Percentiles rank a stretch among this genome's conserved stretches.
These are phyloP conservation scores for Cercis canadensis DNA, from an alignment of 306 rosid species.

Conservation along the genomic window DNA sequence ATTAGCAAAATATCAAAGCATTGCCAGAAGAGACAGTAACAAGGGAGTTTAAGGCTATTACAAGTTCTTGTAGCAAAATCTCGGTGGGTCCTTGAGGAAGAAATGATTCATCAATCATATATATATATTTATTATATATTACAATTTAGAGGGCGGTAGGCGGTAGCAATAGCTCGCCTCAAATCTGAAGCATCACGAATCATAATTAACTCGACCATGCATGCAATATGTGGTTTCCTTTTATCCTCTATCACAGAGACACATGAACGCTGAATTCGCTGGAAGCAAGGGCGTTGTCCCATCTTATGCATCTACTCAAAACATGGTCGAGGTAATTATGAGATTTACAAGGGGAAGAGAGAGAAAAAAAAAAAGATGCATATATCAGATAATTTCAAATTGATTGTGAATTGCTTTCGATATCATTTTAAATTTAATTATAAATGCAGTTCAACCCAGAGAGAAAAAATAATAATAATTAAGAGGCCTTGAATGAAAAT, in stretches of 20 bases:
- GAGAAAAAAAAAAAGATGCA: too few species aligned
- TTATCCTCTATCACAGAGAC: neutral
- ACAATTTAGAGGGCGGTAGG: neutral
- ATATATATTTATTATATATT: neutral
- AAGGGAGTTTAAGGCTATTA: neutral
- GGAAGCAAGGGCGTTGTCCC: slow-evolving; percentile 5
- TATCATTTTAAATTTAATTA: slow-evolving; percentile 1
- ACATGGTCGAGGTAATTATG: too few species aligned
- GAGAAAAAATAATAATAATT: too few species aligned
- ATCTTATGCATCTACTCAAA: neutral
- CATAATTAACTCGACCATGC: neutral
- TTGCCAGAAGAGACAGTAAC: slow-evolving; percentile 17
- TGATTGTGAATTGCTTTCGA: neutral
- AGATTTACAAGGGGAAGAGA: too few species aligned
- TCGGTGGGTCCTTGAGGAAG: neutral
- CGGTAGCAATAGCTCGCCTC: too few species aligned
- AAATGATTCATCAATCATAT: neutral
- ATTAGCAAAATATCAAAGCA: slow-evolving; percentile 27
- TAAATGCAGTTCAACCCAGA: neutral
- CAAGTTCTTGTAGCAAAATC: slow-evolving; percentile 5
- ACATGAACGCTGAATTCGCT: neutral
- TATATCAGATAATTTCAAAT: neutral
- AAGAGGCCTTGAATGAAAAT: slow-evolving; percentile 25
- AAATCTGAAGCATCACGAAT: slow-evolving; percentile 1
- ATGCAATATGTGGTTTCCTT: slow-evolving; percentile 17